Evolutionary conservation across 371 early-diverging fungal species (phyloP).

Genomic region (Syncephalis fuscata): DNA sequence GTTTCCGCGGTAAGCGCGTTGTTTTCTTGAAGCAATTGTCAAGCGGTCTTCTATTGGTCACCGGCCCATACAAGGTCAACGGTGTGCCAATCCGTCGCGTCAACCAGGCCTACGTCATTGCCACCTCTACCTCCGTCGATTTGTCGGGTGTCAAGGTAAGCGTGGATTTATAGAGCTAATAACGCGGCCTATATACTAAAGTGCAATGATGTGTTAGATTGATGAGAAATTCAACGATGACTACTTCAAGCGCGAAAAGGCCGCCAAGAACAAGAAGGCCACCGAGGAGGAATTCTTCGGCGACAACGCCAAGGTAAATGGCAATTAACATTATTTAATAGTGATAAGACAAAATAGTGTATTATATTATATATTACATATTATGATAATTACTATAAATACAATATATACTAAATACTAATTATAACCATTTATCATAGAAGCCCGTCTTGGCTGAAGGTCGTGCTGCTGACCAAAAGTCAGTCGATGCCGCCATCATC

Average conservation of each 20-base stretch:
- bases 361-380: too few species aligned
- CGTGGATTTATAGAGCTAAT: not conserved
- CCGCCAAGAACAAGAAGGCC: slow-evolving; percentile 43
- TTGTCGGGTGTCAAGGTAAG: slow-evolving; percentile 51
- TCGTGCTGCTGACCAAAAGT: slow-evolving; percentile 74
- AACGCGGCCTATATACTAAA: not conserved
- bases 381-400: too few species aligned
- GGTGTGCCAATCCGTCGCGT: slow-evolving; percentile 96
- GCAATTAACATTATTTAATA: too few species aligned
- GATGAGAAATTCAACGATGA: slow-evolving; percentile 79
- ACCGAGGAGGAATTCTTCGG: slow-evolving; percentile 83
- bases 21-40: slow-evolving; percentile 95
- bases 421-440: slow-evolving; percentile 7
- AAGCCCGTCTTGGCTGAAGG: slow-evolving; percentile 48
- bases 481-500: slow-evolving; percentile 66
- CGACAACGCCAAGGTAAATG: slow-evolving; percentile 14
- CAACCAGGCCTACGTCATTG: slow-evolving; percentile 96
- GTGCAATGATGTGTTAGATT: slow-evolving; percentile 14
- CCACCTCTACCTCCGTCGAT: slow-evolving; percentile 95
- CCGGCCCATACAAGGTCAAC: slow-evolving; percentile 96
- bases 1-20: slow-evolving; percentile 96
- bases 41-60: slow-evolving; percentile 88
- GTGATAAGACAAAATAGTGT: too few species aligned
- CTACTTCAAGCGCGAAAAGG: slow-evolving; percentile 76
- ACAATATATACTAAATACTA: too few species aligned